phyloP scores from a whole-genome alignment of 345 rosid genomes.

The Salix dunnii region DNA sequence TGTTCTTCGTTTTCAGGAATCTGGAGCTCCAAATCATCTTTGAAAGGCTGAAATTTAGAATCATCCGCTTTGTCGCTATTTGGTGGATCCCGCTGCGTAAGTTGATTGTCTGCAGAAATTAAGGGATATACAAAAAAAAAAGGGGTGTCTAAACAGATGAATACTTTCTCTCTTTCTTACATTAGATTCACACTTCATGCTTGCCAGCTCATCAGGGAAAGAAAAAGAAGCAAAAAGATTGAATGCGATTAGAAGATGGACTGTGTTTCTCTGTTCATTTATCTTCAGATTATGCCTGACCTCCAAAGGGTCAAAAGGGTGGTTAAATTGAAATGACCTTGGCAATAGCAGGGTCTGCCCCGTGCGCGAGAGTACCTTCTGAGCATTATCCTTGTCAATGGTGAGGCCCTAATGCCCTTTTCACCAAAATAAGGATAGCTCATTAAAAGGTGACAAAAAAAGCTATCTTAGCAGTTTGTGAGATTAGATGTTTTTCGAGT shows the following conservation, averaged over 20 bases:
- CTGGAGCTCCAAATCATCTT: conserved; percentile 60
- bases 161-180: neutral
- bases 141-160: neutral
- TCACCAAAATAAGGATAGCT: conserved; percentile 3
- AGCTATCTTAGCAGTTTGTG: neutral
- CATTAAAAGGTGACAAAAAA: neutral
- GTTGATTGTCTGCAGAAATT: neutral
- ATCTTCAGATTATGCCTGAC: neutral
- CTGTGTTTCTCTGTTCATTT: neutral
- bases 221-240: neutral
- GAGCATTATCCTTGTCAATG: conserved; percentile 89
- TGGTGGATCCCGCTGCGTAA: conserved; percentile 67
- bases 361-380: conserved; percentile 52
- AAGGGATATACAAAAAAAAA: neutral
- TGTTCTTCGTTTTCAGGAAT: conserved; percentile 61
- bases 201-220: neutral
- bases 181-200: neutral
- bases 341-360: neutral
- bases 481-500: neutral
- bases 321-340: neutral
- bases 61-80: conserved; percentile 54
- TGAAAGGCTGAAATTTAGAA: conserved; percentile 59
- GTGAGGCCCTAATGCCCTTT: conserved; percentile 90
- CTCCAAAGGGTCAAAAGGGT: neutral
- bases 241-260: neutral